A percentile compares a stretch with the other conserved stretches of the same genome.
These are phyloP conservation scores for Exserohilum turcica DNA, from an alignment of 2,329 filamentous ascomycete species.

Conservation along the genomic window DNA sequence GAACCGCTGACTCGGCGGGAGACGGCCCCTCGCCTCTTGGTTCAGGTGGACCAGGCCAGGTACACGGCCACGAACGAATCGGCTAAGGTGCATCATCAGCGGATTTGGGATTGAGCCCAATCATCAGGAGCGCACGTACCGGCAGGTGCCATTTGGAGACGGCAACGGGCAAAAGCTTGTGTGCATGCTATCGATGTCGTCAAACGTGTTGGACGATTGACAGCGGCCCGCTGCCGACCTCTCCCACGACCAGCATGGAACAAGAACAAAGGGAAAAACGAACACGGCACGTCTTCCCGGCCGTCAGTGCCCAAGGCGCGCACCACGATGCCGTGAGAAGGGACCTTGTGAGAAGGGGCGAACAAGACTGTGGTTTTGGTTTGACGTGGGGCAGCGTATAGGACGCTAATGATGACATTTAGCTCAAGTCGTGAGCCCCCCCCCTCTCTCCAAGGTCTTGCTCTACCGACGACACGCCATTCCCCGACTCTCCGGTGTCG, in stretches of 20 bases:
- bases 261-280: background rate
- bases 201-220: no score
- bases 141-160: conserved; percentile 6
- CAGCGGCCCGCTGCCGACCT: conserved; percentile 7
- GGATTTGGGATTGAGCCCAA: conserved; percentile 14
- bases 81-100: conserved; percentile 15
- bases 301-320: background rate
- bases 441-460: no score
- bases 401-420: conserved; percentile 16
- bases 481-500: no score
- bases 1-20: conserved; percentile 10
- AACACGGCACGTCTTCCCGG: background rate
- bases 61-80: background rate
- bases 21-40: background rate
- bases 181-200: no score
- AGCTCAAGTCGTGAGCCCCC: no score
- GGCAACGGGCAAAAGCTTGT: background rate
- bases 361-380: background rate
- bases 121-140: conserved; percentile 16
- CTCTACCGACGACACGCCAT: no score
- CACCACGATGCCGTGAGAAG: background rate
- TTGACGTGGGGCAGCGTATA: conserved; percentile 9
- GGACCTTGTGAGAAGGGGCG: background rate
- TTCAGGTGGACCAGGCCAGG: conserved; percentile 5
- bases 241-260: background rate